phyloP scores from a whole-genome alignment of 2,329 filamentous ascomycete genomes.

The Calonectria honghensis region DNA sequence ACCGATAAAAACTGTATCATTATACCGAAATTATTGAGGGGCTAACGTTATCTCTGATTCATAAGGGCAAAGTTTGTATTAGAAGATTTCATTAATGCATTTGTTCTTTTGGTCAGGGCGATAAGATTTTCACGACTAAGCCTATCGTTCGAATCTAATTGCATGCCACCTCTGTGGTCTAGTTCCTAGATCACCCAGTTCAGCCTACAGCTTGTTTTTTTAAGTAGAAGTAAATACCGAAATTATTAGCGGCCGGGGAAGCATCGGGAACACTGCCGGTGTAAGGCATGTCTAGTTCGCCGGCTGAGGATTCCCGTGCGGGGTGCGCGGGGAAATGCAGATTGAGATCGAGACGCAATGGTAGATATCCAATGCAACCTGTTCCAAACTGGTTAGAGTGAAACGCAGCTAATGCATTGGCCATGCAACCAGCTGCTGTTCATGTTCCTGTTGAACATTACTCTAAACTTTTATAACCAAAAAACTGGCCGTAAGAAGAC shows the following conservation, averaged over 20 bases:
- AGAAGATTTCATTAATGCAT: too few relatives aligned
- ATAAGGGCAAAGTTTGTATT: too few relatives aligned
- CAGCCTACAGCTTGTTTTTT: too few relatives aligned
- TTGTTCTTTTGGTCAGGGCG: too few relatives aligned
- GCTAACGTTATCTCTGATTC: too few relatives aligned
- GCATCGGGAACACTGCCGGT: conserved; percentile 7
- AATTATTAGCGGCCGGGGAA: neutral
- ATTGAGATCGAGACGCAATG: neutral
- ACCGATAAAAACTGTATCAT: neutral
- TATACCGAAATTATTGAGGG: neutral
- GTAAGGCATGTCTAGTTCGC: neutral
- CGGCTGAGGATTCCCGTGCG: neutral
- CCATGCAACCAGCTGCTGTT: neutral
- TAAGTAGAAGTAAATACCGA: neutral
- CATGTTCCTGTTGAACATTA: neutral
- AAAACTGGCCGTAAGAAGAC: neutral
- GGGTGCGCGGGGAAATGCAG: neutral
- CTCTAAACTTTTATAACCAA: neutral
- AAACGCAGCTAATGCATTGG: neutral
- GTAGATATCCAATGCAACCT: neutral
- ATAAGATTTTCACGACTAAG: too few relatives aligned
- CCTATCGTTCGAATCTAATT: too few relatives aligned
- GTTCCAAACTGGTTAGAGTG: neutral
- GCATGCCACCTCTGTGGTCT: too few relatives aligned
- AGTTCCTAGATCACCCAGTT: too few relatives aligned